phyloP scores from a whole-genome alignment of 305 asterid species.

The Withania somnifera region DNA sequence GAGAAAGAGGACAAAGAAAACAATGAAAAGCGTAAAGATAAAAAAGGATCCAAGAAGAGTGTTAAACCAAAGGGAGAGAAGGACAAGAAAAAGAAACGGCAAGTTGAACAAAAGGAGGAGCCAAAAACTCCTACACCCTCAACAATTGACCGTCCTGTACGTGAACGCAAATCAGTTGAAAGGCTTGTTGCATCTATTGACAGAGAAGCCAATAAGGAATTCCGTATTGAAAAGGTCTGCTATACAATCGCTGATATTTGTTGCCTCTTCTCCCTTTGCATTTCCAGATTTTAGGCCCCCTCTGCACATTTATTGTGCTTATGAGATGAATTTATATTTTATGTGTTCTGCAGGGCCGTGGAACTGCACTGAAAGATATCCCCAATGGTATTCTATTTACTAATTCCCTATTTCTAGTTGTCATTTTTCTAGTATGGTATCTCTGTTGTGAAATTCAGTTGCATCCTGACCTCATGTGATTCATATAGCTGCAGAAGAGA shows the following conservation, averaged over 20 bases:
- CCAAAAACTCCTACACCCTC: slow-evolving; percentile 16
- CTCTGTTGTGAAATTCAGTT: neutral
- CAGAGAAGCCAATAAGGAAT: slow-evolving; percentile 20
- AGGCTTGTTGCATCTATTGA: slow-evolving; percentile 23
- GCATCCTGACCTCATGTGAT: neutral
- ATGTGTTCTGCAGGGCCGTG: slow-evolving; percentile 54
- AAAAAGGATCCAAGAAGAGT: slow-evolving; percentile 33
- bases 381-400: slow-evolving; percentile 48
- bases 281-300: neutral
- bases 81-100: slow-evolving; percentile 25
- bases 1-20: slow-evolving; percentile 11
- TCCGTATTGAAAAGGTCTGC: slow-evolving; percentile 50
- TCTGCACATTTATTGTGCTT: neutral
- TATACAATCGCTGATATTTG: neutral
- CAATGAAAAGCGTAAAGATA: slow-evolving; percentile 19
- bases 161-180: slow-evolving; percentile 27
- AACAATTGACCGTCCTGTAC: slow-evolving; percentile 24
- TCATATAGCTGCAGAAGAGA: neutral
- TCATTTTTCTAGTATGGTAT: neutral
- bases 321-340: neutral
- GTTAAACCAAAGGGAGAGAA: slow-evolving; percentile 33
- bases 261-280: neutral
- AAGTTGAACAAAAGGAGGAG: slow-evolving; percentile 26
- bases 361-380: slow-evolving; percentile 73
- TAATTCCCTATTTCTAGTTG: neutral